Base-by-base conservation (phyloP, 169 alveolate genomes). In the Eimeria tenella region DNA sequence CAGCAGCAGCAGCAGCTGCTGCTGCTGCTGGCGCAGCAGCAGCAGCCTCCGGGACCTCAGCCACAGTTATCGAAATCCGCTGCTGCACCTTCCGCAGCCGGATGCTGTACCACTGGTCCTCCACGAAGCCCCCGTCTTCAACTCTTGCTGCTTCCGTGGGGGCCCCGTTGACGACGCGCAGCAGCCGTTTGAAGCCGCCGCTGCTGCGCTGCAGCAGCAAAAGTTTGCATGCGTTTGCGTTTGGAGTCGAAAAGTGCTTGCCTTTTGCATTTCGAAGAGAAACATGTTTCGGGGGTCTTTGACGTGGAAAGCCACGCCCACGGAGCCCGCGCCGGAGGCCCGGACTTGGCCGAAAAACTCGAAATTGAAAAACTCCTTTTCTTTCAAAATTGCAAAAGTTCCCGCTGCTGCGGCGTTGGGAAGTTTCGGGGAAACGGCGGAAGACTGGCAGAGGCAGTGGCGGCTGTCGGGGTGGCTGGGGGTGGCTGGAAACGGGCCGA, bases 101-200 rank as follows among this genome's bases (percentile, higher is more conserved):
- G 42, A 94, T 96, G 79, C 98, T 93, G 89, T 96, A 96, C 98
- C 98, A 97, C 56, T 93, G 96, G 60, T 93, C 95, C n/a, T 96
- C 94, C 23, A 93, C 89, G 79, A 94, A 95, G 4, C 97, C 97
- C 31, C 96, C 94, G 68, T 95, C 97, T 19, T 94, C 96, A 53
- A 97, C 95, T 19, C 97, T 96, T 19, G 98, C 98, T 65, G 97
- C 90, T 93, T 97, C 98, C 31, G 95, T 95, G 42, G 98, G 97
- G 21, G 88, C 97, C 19, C 98, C 98, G 81, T 98, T 97, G 62
- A 96, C 96, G 77, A 98, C 96, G 56, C 98, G 93, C 62, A 98
- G 86, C 52, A 98, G 95, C 77, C 99, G 90, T 90, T 98, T 98
- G 90, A 87, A 96, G 55, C 97, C 98, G 60, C 98, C 98, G 58